Base-by-base conservation (phyloP, 306 rosid genomes). In the Prinsepia uniflora region DNA sequence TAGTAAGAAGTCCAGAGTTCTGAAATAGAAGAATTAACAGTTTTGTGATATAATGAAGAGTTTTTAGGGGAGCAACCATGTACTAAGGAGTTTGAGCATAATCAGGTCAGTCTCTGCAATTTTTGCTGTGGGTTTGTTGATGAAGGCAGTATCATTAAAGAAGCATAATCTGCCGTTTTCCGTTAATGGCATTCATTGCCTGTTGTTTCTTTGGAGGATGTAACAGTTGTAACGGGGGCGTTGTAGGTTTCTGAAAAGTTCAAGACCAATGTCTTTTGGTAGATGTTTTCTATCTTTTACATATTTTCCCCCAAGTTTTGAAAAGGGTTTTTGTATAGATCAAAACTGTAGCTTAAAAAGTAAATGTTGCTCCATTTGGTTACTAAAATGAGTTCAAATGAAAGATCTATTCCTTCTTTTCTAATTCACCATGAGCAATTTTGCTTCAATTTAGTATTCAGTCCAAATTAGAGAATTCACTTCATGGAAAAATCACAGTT, bases 31-130 rank as follows among this genome's bases (percentile, higher is more conserved):
- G 81, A 75, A 63, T 69, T 71, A 68, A 78, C 81, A 77, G 72
- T 72, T 82, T 70, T 82, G 70, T 75, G 81, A 84, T 81, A 83
- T 75, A 73, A 75, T 78, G 75, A 78, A 62, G 66, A 49, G 72
- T 77, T 77, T 67, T 75, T 60, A 66, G 65, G 71, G 81, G 76
- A 80, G 80, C 78, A 66, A 71, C 75, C 72, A 64, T 79, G 85
- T 78, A 73, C 76, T 69, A 76, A 63, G 57, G 75, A 17, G 30
- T 79, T 70, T 78, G 60, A 71, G 54, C 58, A 63, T 42, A 82
- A 80, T 63, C 81, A 77, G 73, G 70, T 80, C 63, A 67, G 76
- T 67, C 81, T 24, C 72, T 81, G 76, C 53, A 69, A 62, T 56
- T 70, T 67, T 70, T 59, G 47, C 46, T 67, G 79, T 78, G 83